These are phyloP conservation scores for Hylodesmum podocarpum DNA, from an alignment of 306 rosid species.

Conservation along the genomic window DNA sequence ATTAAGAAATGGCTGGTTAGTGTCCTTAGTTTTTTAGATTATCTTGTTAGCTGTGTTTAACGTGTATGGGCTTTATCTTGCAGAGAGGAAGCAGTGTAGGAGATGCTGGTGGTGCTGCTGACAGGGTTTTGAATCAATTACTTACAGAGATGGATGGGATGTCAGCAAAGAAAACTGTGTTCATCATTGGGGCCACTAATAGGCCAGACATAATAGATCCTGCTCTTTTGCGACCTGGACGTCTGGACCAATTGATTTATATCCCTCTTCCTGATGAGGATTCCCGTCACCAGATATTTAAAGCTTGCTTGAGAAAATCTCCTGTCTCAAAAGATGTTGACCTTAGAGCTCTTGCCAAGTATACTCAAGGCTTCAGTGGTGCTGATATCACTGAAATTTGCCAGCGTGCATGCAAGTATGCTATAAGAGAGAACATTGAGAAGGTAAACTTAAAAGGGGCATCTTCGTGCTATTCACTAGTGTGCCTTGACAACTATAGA, in stretches of 20 bases:
- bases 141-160: slow-evolving; percentile 98
- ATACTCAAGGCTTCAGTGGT: slow-evolving; percentile 96
- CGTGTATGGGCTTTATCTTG: slow-evolving; percentile 30
- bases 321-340: slow-evolving; percentile 91
- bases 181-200: slow-evolving; percentile 96
- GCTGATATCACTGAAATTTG: slow-evolving; percentile 98
- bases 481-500: neutral
- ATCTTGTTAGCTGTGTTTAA: neutral
- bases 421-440: slow-evolving; percentile 95
- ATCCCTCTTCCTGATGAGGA: slow-evolving; percentile 98
- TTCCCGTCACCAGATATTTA: slow-evolving; percentile 79
- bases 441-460: slow-evolving; percentile 53
- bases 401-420: slow-evolving; percentile 96
- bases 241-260: slow-evolving; percentile 94
- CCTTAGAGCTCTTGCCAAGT: slow-evolving; percentile 90
- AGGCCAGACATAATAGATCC: slow-evolving; percentile 97
- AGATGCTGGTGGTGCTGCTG: slow-evolving; percentile 99
- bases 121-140: slow-evolving; percentile 93
- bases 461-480: slow-evolving; percentile 15
- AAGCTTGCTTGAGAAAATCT: slow-evolving; percentile 94
- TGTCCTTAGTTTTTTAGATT: neutral
- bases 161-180: slow-evolving; percentile 97
- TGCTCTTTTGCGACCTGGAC: slow-evolving; percentile 96
- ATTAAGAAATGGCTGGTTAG: neutral
- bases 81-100: slow-evolving; percentile 98